Base-by-base conservation (phyloP, 306 rosid genomes). In the Carpinus fangiana region DNA sequence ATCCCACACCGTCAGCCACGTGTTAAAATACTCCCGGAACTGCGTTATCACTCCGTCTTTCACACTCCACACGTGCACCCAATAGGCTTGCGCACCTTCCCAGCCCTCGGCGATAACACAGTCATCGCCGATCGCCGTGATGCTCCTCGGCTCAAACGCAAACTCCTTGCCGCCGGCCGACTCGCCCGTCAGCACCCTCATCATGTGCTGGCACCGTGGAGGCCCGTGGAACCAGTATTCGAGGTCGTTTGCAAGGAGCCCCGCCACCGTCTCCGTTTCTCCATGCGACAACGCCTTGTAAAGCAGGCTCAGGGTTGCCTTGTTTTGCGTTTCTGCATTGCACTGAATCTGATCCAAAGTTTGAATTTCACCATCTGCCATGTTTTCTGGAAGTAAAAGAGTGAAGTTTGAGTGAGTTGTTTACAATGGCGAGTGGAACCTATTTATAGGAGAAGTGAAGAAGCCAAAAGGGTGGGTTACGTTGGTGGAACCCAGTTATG, bases 211-310 rank as follows among this genome's bases (percentile, higher is more conserved):
- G 83, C 97, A 86, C 45, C 82, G 71, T 4, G 95, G 98, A 4
- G 98, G 98, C 1, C 98, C 98, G 55, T 94, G 98, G 90, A 94
- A 94, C 97, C 98, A 94, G 90, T 90, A 94, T 62, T 90, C 98
- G 3, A 94, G 89, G 75, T 92, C 98, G 59, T 83, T 77, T 11
- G 95, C 93, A 38, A 92, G 78, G 69, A 92, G 80, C 72, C 79
- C 76, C 6, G 90, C 72, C 67, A 87, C 90, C 1, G 68, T 57
- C 12, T 74, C 87, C 38, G 82, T 82, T 46, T 81, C 62, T 14
- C 84, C 92, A 31, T 82, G 55, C 2, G 89, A 85, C 65, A 94
- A 77, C 28, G 91, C 89, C 85, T 88, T 85, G 88, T 94, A 94
- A 18, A 94, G 86, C 34, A 79, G 70, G 36, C 85, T 89, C 71